Conservation (phyloP, 2,329 filamentous ascomycete species). For the Penicillium sp. region DNA sequence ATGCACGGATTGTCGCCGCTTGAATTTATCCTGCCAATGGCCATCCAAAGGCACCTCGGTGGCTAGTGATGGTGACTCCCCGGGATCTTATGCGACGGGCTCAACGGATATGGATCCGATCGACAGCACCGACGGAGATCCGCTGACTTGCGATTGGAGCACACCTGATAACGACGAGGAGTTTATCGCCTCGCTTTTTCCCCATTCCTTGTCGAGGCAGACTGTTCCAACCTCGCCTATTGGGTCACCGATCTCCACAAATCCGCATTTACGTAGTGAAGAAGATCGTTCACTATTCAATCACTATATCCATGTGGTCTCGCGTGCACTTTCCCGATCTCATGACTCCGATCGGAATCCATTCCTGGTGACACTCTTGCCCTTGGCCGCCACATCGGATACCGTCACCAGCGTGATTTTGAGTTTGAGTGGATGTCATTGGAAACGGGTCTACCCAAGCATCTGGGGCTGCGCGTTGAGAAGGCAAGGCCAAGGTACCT, state of each 20-base stretch:
- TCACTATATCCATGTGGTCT: constrained; percentile 29
- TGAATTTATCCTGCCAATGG: constrained; percentile 26
- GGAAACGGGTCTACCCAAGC: constrained; percentile 28
- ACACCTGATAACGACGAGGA: constrained; percentile 17
- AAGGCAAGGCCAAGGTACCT: constrained; percentile 26
- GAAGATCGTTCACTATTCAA: constrained; percentile 31
- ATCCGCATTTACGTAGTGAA: constrained; percentile 22
- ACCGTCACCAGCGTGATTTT: constrained; percentile 28
- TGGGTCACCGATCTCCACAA: constrained; percentile 14
- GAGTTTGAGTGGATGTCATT: constrained; percentile 29
- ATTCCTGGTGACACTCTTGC: constrained; percentile 26
- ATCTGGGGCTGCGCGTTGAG: constrained; percentile 28
- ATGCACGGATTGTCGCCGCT: constrained; percentile 27
- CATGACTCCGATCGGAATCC: constrained; percentile 24
- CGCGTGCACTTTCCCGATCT: constrained; percentile 24
- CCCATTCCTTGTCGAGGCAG: constrained; percentile 11
- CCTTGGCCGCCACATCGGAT: constrained; percentile 27
- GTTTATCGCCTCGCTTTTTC: constrained; percentile 19
- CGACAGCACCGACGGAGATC: constrained; percentile 9
- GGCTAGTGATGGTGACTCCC: not conserved
- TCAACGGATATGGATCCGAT: not conserved
- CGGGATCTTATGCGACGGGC: not conserved
- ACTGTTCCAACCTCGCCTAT: constrained; percentile 1
- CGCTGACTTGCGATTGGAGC: constrained; percentile 4
- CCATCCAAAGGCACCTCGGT: constrained; percentile 1